Conservation (phyloP, 345 rosid species). For the Arabidopsis suecica region DNA sequence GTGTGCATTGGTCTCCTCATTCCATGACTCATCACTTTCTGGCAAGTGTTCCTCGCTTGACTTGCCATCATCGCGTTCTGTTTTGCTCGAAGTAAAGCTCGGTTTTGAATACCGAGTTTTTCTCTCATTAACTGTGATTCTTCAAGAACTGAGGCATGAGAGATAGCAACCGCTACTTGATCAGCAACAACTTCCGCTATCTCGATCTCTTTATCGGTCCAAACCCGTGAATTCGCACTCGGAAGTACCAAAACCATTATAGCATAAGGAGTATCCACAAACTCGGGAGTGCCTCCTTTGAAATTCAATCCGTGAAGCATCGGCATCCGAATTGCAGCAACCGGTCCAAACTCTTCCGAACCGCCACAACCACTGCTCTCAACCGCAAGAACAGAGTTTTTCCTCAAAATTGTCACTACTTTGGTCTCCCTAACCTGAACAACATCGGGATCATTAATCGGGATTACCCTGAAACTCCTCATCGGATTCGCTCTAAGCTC, state of each 20-base stretch:
- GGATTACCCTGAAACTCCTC: slow-evolving; percentile 51
- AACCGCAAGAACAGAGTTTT: slow-evolving; percentile 69
- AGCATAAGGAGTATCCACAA: slow-evolving; percentile 73
- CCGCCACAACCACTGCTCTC: slow-evolving; percentile 62
- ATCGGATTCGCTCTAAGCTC: slow-evolving; percentile 60
- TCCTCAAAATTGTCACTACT: slow-evolving; percentile 68
- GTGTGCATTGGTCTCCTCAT: slow-evolving; percentile 98
- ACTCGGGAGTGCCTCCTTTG: slow-evolving; percentile 92
- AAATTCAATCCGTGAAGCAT: slow-evolving; percentile 84
- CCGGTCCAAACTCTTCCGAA: slow-evolving; percentile 66
- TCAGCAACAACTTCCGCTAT: slow-evolving; percentile 97
- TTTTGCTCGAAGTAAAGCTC: slow-evolving; percentile 72
- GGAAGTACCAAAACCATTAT: slow-evolving; percentile 90
- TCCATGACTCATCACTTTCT: slow-evolving; percentile 95
- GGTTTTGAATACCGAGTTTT: slow-evolving; percentile 77
- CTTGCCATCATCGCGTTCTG: slow-evolving; percentile 96
- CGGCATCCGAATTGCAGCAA: slow-evolving; percentile 93
- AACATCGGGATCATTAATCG: slow-evolving; percentile 65
- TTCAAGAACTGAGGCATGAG: slow-evolving; percentile 94
- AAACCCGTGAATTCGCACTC: slow-evolving; percentile 49
- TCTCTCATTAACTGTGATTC: slow-evolving; percentile 93
- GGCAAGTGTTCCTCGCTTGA: slow-evolving; percentile 86
- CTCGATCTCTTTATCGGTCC: slow-evolving; percentile 78
- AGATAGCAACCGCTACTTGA: slow-evolving; percentile 96
- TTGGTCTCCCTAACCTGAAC: slow-evolving; percentile 61